Evolutionary conservation across 306 rosid species (phyloP).

Genomic region (Nissolia schottii): DNA sequence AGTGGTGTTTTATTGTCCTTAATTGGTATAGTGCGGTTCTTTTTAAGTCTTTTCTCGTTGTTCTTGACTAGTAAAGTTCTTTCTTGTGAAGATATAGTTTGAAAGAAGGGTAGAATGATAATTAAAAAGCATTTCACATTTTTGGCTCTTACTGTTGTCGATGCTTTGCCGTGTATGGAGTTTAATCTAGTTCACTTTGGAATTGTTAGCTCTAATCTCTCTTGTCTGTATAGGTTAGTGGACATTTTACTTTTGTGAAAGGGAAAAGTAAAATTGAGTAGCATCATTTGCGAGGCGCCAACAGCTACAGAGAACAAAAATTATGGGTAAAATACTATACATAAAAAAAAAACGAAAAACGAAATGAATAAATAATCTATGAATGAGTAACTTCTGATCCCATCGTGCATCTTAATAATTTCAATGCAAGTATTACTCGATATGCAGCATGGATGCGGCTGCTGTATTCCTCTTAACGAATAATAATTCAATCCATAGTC

Average conservation of each 20-base stretch:
- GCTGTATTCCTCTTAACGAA: neutral
- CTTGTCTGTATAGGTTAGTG: neutral
- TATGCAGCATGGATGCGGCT: neutral
- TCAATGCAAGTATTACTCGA: neutral
- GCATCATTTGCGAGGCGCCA: constrained; percentile 5
- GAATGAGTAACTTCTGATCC: neutral
- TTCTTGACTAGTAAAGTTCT: constrained; percentile 3
- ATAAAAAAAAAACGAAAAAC: neutral
- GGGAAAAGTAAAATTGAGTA: neutral
- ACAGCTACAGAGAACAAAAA: neutral
- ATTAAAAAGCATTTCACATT: neutral
- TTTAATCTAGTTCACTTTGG: constrained; percentile 1
- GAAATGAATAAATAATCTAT: neutral
- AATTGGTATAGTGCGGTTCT: neutral
- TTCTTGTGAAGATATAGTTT: neutral
- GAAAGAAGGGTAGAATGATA: neutral
- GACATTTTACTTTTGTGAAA: neutral
- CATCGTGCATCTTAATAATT: neutral
- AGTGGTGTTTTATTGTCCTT: neutral
- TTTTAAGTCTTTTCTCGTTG: neutral
- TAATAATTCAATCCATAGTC: neutral
- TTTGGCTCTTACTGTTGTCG: neutral
- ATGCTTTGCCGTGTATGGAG: constrained; percentile 9
- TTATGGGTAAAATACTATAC: neutral
- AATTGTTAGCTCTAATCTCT: neutral